A percentile compares a stretch with the other conserved stretches of the same genome.
These are phyloP conservation scores for Diddensiella transvaalensis DNA, from an alignment of 805 yeast genomes.

Conservation along the genomic window DNA sequence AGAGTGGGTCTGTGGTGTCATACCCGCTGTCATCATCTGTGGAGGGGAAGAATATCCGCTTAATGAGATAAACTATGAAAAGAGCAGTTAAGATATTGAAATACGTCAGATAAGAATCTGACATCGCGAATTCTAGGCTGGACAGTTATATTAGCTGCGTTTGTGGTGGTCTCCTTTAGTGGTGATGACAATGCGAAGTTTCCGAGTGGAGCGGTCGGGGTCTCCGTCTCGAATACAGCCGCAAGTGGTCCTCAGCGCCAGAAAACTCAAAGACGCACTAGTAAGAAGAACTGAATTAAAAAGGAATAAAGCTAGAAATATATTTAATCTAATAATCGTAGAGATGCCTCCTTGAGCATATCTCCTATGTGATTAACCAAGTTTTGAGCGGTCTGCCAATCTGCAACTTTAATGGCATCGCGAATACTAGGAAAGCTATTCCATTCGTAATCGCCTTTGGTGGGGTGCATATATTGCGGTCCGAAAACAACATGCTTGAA, in stretches of 20 bases:
- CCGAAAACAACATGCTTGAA: slow-evolving; percentile 68
- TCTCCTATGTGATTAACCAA: slow-evolving; percentile 16
- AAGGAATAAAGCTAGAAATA: background rate
- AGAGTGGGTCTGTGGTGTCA: slow-evolving; percentile 27
- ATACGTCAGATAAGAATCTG: background rate
- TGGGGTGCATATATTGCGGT: slow-evolving; percentile 58
- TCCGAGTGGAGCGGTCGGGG: no score
- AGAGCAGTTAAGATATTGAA: background rate
- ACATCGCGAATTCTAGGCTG: slow-evolving; percentile 3
- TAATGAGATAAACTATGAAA: slow-evolving; percentile 16
- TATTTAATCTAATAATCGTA: slow-evolving; percentile 7
- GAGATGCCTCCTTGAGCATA: slow-evolving; percentile 21
- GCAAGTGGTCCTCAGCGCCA: no score
- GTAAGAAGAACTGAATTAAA: no score
- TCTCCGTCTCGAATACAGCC: no score
- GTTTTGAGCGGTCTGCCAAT: slow-evolving; percentile 52
- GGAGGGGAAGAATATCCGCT: slow-evolving; percentile 23
- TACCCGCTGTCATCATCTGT: slow-evolving; percentile 2
- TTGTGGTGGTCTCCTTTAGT: no score
- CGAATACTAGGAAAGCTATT: slow-evolving; percentile 74
- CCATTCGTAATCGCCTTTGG: slow-evolving; percentile 43
- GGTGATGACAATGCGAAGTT: no score
- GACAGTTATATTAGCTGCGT: background rate
- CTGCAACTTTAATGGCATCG: slow-evolving; percentile 53
- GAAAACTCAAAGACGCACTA: no score